Evolutionary conservation across 2,329 filamentous ascomycete genomes (phyloP).

Genomic region (Alternaria hordeiaustralica): DNA sequence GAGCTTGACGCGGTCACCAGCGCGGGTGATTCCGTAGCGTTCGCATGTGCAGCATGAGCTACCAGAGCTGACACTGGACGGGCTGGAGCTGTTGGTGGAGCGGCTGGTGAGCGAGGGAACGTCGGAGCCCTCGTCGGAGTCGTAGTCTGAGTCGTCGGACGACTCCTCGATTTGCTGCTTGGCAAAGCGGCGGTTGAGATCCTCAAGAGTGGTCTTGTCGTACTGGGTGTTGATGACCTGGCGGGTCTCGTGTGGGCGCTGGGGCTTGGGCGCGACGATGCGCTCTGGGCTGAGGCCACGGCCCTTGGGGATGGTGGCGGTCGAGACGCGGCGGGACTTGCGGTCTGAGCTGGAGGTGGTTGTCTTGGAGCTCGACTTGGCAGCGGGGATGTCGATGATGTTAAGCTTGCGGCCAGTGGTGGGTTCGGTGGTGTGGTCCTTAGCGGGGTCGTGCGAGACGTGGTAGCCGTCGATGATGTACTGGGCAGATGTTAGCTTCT

Average conservation of each 20-base stretch:
- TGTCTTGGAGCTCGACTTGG: slow-evolving; percentile 54
- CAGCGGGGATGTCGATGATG: slow-evolving; percentile 86
- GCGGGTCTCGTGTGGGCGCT: slow-evolving; percentile 85
- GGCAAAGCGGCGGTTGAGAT: slow-evolving; percentile 78
- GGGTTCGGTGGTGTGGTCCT: slow-evolving; percentile 88
- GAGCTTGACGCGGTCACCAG: slow-evolving; percentile 91
- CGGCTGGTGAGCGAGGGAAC: slow-evolving; percentile 73
- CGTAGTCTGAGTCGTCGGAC: slow-evolving; percentile 58
- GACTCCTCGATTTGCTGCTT: slow-evolving; percentile 64
- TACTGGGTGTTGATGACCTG: slow-evolving; percentile 86
- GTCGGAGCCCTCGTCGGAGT: slow-evolving; percentile 78
- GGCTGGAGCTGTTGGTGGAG: slow-evolving; percentile 70
- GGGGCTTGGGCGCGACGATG: slow-evolving; percentile 89
- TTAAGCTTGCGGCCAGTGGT: slow-evolving; percentile 97
- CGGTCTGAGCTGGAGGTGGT: slow-evolving; percentile 51
- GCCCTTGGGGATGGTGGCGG: slow-evolving; percentile 80
- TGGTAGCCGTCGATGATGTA: slow-evolving; percentile 99
- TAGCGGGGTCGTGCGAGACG: slow-evolving; percentile 92
- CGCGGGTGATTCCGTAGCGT: slow-evolving; percentile 94
- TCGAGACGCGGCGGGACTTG: slow-evolving; percentile 59
- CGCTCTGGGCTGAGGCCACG: slow-evolving; percentile 85
- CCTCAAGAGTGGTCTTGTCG: slow-evolving; percentile 75
- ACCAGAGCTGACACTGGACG: slow-evolving; percentile 65
- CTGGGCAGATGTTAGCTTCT: slow-evolving; percentile 28
- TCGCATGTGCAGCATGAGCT: slow-evolving; percentile 82